Base-by-base conservation (phyloP, 2,329 filamentous ascomycete genomes). In the Aspergillus viridinutans region DNA sequence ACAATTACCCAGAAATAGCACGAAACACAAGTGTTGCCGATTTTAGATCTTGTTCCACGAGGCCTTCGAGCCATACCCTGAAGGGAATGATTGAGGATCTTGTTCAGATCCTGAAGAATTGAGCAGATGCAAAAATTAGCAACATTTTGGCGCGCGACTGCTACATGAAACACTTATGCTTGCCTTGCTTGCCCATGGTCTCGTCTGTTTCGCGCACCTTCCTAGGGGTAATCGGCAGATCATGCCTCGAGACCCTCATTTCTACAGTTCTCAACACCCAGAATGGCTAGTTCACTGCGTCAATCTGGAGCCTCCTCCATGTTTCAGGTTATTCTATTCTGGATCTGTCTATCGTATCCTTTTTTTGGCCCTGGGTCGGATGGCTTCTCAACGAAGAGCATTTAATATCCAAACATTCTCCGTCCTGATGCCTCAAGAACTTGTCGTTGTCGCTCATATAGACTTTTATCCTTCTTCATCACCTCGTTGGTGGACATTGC, bases 111-210 rank as follows among this genome's bases (percentile, higher is more conserved):
- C 63, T 70, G 67, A 69, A 65, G 67, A 69, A 63, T 52, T 59
- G 58, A 58, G 59, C 61, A 63, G 63, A 66, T 72, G 72, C 72
- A 71, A 72, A 72, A 69, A 72, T 71, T 74, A 75, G 72, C 63
- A 73, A 72, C 72, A 68, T 53, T 58, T 73, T 74, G 63, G 71
- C 72, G 72, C 72, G 72, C 72, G 72, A 73, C 67, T 68, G 63
- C 66, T 54, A 62, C 57, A 59, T 72, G 70, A 73, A 73, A 72
- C 69, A 62, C 65, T 63, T 62, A 65, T 38, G 61, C 53, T 51
- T 49, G 49, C 52, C 49, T 54, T 56, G 59, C 52, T 66, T 67
- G 54, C 49, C 52, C 52, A 64, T 71, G 66, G 64, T 55, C 54
- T 60, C 61, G 62, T 63, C 59, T 68, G 62, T 63, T 57, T 64